phyloP scores from a whole-genome alignment of 495 filamentous ascomycete genomes.

The Penicillium samsonianum region DNA sequence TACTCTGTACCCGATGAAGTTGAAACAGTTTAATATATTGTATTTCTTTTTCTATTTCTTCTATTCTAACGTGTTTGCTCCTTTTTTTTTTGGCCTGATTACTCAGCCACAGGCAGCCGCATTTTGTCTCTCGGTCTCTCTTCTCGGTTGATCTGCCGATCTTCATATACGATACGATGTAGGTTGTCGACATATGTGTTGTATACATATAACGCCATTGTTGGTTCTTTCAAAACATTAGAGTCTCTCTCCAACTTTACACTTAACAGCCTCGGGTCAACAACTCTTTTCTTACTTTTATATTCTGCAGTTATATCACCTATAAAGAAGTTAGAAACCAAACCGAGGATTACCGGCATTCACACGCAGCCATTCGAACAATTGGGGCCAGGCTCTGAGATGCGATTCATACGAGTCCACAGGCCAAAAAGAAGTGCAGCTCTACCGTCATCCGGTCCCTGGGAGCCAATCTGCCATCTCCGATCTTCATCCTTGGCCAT shows the following conservation, averaged over 20 bases:
- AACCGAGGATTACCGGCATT: neutral
- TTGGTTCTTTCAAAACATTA: no score
- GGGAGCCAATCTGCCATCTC: conserved; percentile 1
- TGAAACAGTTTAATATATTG: neutral
- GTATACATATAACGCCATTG: no score
- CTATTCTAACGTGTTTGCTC: neutral
- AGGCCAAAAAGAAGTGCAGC: neutral
- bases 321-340: neutral
- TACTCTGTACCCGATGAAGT: neutral
- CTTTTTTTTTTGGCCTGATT: neutral
- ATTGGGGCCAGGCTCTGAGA: neutral
- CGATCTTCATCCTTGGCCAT: neutral
- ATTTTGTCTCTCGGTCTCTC: conserved; percentile 1
- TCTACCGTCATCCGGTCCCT: conserved; percentile 3
- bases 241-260: no score
- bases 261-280: no score
- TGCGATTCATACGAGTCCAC: conserved; percentile 6
- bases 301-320: neutral
- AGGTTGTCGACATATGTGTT: no score
- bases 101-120: conserved; percentile 15
- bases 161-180: no score
- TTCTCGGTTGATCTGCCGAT: neutral
- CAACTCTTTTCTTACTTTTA: no score
- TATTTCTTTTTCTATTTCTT: neutral
- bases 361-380: neutral